Base-by-base conservation (phyloP, 2,329 filamentous ascomycete species). In the Alternaria postmessia region DNA sequence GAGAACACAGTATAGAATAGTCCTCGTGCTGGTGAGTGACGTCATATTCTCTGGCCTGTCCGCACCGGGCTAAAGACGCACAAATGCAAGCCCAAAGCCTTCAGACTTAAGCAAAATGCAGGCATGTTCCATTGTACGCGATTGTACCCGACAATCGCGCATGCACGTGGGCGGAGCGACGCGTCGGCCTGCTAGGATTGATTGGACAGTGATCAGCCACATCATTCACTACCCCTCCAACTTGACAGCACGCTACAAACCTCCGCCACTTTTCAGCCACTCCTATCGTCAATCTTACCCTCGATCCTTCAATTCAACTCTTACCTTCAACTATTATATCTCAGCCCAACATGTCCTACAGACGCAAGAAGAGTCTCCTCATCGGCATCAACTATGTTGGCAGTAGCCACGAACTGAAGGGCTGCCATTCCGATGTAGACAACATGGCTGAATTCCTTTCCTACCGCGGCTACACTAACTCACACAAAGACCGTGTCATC, bases 371-470 rank as follows among this genome's bases (percentile, higher is more conserved):
- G 69, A 81, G 81, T 12, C 81, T 86, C 14, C 78, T 86, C 46
- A 85, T 86, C 48, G 84, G 84, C 16, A 85, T 85, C 70, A 86
- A 85, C 70, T 85, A 85, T 64, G 74, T 75, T 18, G 79, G 79
- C 64, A 78, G 76, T 42, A 39, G 74, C n/a, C 80, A 84, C 55
- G 72, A 74, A 26, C 75, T 85, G 3, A 74, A 79, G 57, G 83
- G 83, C 56, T 85, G 83, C 63, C 81, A 84, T 63, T 75, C 81
- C 38, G 83, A 85, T 59, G 80, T 83, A n/a, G 70, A 81, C 57
- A 85, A 84, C 68, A 78, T 85, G 68, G 75, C 77, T 18, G 77
- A 83, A 42, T 84, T 84, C 51, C 74, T 83, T 11, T 70, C 70
- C 7, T 81, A 80, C 39, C 73, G 78, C 9, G 81, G 80, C 49